Evolutionary conservation across 805 yeast genomes (phyloP), one percentile per base, ranked within the genome.

Genomic region (Schizosaccharomyces octosporus): DNA sequence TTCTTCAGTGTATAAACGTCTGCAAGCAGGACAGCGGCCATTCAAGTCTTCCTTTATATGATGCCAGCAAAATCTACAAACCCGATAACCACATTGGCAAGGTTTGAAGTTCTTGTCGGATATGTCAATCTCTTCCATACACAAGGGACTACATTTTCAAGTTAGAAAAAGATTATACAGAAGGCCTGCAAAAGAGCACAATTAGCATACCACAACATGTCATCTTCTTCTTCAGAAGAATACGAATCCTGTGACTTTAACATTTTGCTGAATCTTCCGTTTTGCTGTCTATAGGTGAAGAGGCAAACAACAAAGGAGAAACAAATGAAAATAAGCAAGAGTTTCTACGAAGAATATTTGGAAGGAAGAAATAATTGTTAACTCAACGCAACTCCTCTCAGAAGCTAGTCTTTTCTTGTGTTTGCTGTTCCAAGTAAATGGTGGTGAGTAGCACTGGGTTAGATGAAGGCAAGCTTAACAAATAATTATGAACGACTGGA

Each of bases 1-100:
- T 65, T 87, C 95, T 69, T 93, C 98, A 66, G 88, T 95, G 71
- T 93, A 93, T 27, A 83, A 79, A 64, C 98, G 77, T 69, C 99
- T 85, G 72, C 99, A 93, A 1, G 95, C 97, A 1, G 99, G 99
- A 74, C 99, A 93, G 66, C 87, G 81, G 2, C 97, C 97, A 70
- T 89, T 89, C 64, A 90, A 75, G 67, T 90, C 90, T 65, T 87
- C 93, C 65, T 96, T 80, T 68, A 93, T 93, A 71, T 89, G 90
- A 74, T 93, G 93, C 77, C 90, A 93, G 72, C 99, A 93, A 70
- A 93, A 93, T 76, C 90, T 97, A 72, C 99, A 93, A 63, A 93
- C 86, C 71, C 94, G 66, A 69, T 93, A 93, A 21, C 99, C 99
- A 75, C 99, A 93, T 0, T 97, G 97, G 76, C 99, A 93, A n/a